Evolutionary conservation across 1,139 yeast genomes (phyloP), one percentile per base, ranked within the genome.

Genomic region (Geotrichum cucujoidarum): DNA sequence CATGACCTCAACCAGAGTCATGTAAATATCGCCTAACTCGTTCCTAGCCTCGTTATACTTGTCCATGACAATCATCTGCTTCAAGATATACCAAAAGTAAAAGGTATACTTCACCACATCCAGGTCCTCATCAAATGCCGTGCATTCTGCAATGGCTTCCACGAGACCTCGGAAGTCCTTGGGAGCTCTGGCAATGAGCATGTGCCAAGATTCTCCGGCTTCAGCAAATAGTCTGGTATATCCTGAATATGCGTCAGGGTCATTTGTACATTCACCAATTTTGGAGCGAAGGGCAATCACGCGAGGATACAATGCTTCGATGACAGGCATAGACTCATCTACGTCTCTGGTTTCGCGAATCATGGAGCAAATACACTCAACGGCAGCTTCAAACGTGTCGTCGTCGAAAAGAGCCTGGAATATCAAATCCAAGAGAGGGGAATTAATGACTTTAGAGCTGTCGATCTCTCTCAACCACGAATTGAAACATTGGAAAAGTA

Each of bases 201-300:
- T 86, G 65, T 88, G 94, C 98, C 98, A 94, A 1, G 95, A 77
- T 65, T 90, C 97, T 53, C 95, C 96, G 2, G 97, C 95, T 59
- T 89, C 95, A 17, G 90, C 87, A 64, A 85, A 87, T 42, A 94
- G 66, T 60, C 92, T 74, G 0, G 95, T 80, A 52, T 85, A 70
- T 21, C 87, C 82, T 51, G 84, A 81, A 61, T 86, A 77, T 24
- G 78, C 73, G 47, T 87, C 95, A 1, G 79, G 73, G 61, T 87
- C 95, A 54, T 82, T 83, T 50, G 68, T 68, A 43, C 68, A 66
- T 36, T 68, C 70, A 8, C 63, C 58, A 54, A 83, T 68, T 47
- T 71, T 70, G 10, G 78, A 75, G 59, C 78, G 76, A 45, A 90
- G 69, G 46, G 75, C 74, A 52, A 88, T 68, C 39, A 92, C 70